Conservation (phyloP, 257 asterid species). For the Jaltomata sinuosa region DNA sequence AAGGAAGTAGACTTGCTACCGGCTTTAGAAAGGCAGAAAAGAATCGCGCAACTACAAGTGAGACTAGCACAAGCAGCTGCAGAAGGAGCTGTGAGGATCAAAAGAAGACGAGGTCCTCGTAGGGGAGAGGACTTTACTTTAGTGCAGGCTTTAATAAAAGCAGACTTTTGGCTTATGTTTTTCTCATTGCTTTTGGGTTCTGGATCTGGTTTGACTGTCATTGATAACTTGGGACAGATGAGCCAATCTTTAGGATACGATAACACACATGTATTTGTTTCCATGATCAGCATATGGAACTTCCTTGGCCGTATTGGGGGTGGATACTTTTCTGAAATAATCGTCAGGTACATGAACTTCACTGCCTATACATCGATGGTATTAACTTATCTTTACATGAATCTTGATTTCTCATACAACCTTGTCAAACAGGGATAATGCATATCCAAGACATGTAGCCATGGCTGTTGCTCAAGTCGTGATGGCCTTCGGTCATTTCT, state of each 20-base stretch:
- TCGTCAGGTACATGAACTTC: slow-evolving; percentile 32
- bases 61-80: slow-evolving; percentile 62
- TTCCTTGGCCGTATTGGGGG: slow-evolving; percentile 61
- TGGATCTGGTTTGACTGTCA: slow-evolving; percentile 58
- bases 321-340: slow-evolving; percentile 54
- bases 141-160: slow-evolving; percentile 47
- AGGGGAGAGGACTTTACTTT: slow-evolving; percentile 59
- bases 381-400: background rate
- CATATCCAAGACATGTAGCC: slow-evolving; percentile 72
- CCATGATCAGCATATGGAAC: slow-evolving; percentile 62
- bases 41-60: slow-evolving; percentile 41
- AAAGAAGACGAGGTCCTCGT: slow-evolving; percentile 37
- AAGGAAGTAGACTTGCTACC: slow-evolving; percentile 44
- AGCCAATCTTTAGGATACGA: slow-evolving; percentile 49
- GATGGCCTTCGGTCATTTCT: slow-evolving; percentile 78
- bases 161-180: slow-evolving; percentile 56
- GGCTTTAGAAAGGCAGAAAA: slow-evolving; percentile 40
- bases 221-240: slow-evolving; percentile 62
- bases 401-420: slow-evolving; percentile 2
- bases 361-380: background rate
- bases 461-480: slow-evolving; percentile 66
- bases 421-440: slow-evolving; percentile 51
- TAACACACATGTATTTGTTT: slow-evolving; percentile 41
- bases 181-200: slow-evolving; percentile 53
- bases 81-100: slow-evolving; percentile 56